These are phyloP conservation scores for Fusarium cyanostomum DNA, from an alignment of 2,329 filamentous ascomycete genomes.

Conservation along the genomic window DNA sequence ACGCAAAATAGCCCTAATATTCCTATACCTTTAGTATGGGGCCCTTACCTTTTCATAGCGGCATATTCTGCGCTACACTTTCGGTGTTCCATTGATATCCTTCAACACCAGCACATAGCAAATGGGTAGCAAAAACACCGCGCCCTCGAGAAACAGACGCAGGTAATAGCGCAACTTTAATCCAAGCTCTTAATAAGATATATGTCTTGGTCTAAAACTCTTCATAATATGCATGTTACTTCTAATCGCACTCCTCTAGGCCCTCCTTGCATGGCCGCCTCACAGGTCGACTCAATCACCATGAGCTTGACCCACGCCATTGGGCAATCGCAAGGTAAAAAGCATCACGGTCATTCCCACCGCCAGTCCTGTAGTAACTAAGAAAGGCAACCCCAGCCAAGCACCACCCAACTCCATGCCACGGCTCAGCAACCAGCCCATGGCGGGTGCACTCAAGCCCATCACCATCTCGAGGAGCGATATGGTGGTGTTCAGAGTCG, in stretches of 20 bases:
- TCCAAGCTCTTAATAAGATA: too few species aligned
- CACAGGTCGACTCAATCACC: neutral
- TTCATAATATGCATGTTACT: too few species aligned
- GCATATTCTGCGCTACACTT: too few species aligned
- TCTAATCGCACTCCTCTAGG: neutral
- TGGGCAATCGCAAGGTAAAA: constrained; percentile 43
- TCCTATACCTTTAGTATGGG: too few species aligned
- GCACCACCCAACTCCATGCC: constrained; percentile 57
- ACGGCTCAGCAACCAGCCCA: constrained; percentile 57
- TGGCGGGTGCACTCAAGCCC: constrained; percentile 55
- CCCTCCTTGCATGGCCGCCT: neutral
- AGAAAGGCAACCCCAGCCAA: constrained; percentile 62
- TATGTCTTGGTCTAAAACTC: too few species aligned
- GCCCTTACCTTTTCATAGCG: too few species aligned
- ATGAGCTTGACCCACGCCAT: constrained; percentile 31
- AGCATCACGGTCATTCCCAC: constrained; percentile 44
- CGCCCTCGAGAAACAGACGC: too few species aligned
- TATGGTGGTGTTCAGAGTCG: constrained; percentile 63
- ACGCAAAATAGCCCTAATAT: too few species aligned
- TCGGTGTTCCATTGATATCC: neutral
- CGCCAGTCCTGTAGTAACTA: constrained; percentile 50
- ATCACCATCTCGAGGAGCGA: constrained; percentile 60
- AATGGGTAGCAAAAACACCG: too few species aligned
- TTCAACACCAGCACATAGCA: neutral
- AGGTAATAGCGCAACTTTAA: too few species aligned